These are phyloP conservation scores for Onygenales sp. DNA, from an alignment of 2,329 filamentous ascomycete species.

Conservation along the genomic window DNA sequence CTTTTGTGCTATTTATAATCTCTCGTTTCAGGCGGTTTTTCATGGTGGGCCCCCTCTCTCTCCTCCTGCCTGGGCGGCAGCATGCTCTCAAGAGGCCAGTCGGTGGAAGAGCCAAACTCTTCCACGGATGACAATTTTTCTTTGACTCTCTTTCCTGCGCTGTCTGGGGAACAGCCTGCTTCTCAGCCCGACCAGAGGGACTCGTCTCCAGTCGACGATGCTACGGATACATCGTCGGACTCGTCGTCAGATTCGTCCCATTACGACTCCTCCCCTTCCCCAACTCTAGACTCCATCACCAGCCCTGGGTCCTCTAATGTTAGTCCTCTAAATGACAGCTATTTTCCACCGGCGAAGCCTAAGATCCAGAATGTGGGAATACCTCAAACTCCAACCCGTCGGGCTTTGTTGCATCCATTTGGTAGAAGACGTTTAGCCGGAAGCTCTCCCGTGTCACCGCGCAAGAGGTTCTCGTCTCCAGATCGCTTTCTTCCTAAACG, in stretches of 20 bases:
- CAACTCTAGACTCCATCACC: background rate
- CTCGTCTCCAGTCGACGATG: background rate
- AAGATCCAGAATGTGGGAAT: background rate
- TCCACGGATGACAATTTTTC: slow-evolving; percentile 10
- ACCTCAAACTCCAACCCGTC: background rate
- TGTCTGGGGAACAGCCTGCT: slow-evolving; percentile 3
- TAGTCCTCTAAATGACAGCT: background rate
- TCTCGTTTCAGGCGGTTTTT: background rate
- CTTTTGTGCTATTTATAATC: background rate
- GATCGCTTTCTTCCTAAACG: slow-evolving; percentile 52
- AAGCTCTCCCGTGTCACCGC: slow-evolving; percentile 7
- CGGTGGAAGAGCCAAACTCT: slow-evolving; percentile 15
- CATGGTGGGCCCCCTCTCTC: background rate
- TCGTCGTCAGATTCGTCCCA: background rate
- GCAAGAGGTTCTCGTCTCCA: slow-evolving; percentile 26
- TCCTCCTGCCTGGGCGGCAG: slow-evolving; percentile 8
- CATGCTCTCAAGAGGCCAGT: slow-evolving; percentile 19
- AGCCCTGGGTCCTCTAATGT: background rate
- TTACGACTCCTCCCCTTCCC: background rate
- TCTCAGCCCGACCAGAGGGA: slow-evolving; percentile 2
- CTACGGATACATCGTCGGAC: background rate
- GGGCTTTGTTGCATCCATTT: background rate
- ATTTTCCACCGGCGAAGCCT: background rate
- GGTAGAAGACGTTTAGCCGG: slow-evolving; percentile 4
- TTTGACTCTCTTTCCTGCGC: slow-evolving; percentile 8